Evolutionary conservation across 164 flowering plant species (phyloP).

Genomic region (grape (Vitis vinifera)): DNA sequence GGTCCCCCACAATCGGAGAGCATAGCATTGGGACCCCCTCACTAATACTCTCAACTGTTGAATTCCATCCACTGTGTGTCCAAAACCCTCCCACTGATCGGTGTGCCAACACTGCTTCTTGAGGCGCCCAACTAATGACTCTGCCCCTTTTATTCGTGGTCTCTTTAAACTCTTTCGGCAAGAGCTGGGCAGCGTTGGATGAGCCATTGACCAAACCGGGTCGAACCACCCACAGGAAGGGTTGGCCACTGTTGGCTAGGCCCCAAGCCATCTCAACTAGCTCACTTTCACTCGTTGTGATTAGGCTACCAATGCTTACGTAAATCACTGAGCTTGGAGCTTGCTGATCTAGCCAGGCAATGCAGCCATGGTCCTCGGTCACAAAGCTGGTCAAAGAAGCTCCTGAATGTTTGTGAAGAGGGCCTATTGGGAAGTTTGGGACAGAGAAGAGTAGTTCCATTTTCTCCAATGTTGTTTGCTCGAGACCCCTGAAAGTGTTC

Average conservation of each 20-base stretch:
- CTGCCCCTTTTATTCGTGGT: background rate
- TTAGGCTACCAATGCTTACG: constrained; percentile 5
- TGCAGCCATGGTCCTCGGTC: background rate
- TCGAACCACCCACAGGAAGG: constrained; percentile 5
- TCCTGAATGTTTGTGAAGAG: constrained; percentile 2
- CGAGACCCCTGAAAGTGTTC: background rate
- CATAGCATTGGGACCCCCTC: constrained; percentile 12
- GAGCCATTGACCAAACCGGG: background rate
- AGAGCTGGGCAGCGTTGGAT: background rate
- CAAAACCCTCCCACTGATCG: constrained; percentile 7
- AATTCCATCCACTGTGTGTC: constrained; percentile 14
- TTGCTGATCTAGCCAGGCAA: constrained; percentile 7
- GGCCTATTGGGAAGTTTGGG: constrained; percentile 3
- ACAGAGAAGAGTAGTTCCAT: background rate
- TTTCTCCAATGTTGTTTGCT: background rate
- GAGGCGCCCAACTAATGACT: constrained; percentile 4
- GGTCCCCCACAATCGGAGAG: constrained; percentile 7
- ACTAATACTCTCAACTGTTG: constrained; percentile 5
- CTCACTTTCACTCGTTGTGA: background rate
- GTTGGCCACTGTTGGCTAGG: constrained; percentile 2
- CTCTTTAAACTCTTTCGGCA: background rate
- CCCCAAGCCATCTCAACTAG: constrained; percentile 4
- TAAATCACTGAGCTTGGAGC: constrained; percentile 10
- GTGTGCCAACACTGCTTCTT: constrained; percentile 4
- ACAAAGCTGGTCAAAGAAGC: background rate